Percentiles rank a stretch among this genome's conserved stretches.
Evolutionary conservation across 2,329 filamentous ascomycete genomes (phyloP).

Genomic region (Diaporthe australafricana): DNA sequence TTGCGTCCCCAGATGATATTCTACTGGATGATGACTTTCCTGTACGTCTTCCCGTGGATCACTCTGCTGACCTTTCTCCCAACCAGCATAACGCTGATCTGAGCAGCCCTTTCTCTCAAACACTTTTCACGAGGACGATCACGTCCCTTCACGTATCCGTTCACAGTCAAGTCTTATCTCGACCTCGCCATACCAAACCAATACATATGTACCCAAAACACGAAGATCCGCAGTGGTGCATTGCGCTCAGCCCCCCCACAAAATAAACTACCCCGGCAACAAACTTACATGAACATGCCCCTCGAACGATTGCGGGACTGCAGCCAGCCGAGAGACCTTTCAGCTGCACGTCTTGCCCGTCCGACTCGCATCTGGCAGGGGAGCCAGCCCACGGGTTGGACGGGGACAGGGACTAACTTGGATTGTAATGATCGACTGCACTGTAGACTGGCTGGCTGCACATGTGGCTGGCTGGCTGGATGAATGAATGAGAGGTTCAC

Average conservation of each 20-base stretch:
- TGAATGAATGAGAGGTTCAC: not conserved
- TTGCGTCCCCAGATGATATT: not conserved
- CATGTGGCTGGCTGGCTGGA: too few species aligned
- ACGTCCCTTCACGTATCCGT: too few species aligned
- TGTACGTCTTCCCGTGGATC: not conserved
- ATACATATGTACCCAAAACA: too few species aligned
- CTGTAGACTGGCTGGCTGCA: too few species aligned
- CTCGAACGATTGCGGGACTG: not conserved
- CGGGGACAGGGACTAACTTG: too few species aligned
- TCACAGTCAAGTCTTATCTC: not conserved
- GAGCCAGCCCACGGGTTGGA: not conserved
- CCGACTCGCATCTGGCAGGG: not conserved
- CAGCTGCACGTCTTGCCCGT: slow-evolving; percentile 3
- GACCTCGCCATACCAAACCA: too few species aligned
- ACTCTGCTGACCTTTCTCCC: too few species aligned
- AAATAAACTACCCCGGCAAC: not conserved
- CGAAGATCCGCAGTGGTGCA: not conserved
- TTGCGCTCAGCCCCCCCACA: not conserved
- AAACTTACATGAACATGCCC: not conserved
- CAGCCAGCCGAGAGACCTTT: not conserved
- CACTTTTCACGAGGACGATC: too few species aligned
- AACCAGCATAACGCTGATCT: not conserved
- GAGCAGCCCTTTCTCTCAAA: not conserved
- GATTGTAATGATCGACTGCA: too few species aligned
- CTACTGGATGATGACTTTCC: too few species aligned